These are phyloP conservation scores for Apiotrichum siamense DNA, from an alignment of 1,284 basidiomycete genomes.

Conservation along the genomic window DNA sequence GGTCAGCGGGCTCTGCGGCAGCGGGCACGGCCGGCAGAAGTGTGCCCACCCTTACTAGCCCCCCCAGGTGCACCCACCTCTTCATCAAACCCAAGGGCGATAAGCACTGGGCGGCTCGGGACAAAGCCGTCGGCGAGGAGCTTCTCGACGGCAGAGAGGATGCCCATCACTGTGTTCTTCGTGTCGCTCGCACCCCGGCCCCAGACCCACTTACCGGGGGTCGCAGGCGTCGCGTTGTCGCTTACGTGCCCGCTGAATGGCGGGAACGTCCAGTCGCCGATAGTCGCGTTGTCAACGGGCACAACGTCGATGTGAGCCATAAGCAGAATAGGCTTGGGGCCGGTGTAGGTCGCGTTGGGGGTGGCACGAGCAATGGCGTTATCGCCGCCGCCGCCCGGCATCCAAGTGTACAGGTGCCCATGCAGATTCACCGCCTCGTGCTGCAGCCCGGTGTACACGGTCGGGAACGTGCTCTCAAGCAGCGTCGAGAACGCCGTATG, in stretches of 20 bases:
- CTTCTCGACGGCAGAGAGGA: conserved; percentile 49
- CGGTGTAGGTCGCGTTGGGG: conserved; percentile 44
- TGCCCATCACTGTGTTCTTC: conserved; percentile 34
- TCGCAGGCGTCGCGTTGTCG: conserved; percentile 30
- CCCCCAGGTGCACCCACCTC: conserved; percentile 32
- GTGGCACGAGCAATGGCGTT: conserved; percentile 29
- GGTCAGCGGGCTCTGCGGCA: no score
- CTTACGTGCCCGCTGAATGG: conserved; percentile 50
- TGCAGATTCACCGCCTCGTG: conserved; percentile 48
- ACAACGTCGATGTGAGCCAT: conserved; percentile 37
- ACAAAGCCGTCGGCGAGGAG: conserved; percentile 28
- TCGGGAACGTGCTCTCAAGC: conserved; percentile 46
- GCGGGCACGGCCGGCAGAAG: no score
- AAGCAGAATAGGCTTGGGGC: background rate
- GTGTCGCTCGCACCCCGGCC: conserved; percentile 23
- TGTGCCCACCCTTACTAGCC: no score
- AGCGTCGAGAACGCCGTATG: conserved; percentile 44
- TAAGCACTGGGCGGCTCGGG: background rate
- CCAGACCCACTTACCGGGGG: conserved; percentile 13
- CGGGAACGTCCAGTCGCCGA: conserved; percentile 49
- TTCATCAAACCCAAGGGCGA: background rate
- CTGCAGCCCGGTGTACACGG: conserved; percentile 34
- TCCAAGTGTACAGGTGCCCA: conserved; percentile 49
- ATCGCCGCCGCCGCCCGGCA: conserved; percentile 27
- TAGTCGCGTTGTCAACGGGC: conserved; percentile 49